Evolutionary conservation across 148 eudicot species (phyloP).

Genomic region (Cornus controversa): DNA sequence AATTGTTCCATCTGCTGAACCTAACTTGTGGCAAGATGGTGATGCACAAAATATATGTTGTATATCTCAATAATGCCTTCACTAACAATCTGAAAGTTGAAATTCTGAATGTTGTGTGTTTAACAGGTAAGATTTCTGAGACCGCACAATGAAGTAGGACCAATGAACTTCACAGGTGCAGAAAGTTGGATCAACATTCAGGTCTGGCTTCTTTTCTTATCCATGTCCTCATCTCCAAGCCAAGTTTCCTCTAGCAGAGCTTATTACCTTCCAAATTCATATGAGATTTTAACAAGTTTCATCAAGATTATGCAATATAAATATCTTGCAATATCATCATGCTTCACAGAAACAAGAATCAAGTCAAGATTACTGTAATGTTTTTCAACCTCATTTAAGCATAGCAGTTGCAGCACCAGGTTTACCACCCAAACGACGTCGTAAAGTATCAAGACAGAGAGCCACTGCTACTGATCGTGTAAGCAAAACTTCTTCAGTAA

Average conservation of each 20-base stretch:
- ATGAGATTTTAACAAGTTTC: not conserved
- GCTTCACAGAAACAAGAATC: slow-evolving; percentile 13
- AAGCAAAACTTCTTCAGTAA: slow-evolving; percentile 17
- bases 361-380: slow-evolving; percentile 5
- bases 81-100: slow-evolving; percentile 8
- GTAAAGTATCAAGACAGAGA: slow-evolving; percentile 21
- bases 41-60: not conserved
- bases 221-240: not conserved
- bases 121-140: slow-evolving; percentile 1
- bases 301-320: slow-evolving; percentile 2
- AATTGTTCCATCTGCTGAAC: not conserved
- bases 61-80: not conserved
- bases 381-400: slow-evolving; percentile 15
- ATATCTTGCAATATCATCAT: not conserved
- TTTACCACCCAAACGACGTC: slow-evolving; percentile 11
- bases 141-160: slow-evolving; percentile 6
- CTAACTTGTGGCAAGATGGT: not conserved
- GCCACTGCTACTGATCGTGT: slow-evolving; percentile 37
- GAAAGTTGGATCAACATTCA: slow-evolving; percentile 8
- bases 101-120: not conserved
- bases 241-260: not conserved
- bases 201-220: slow-evolving; percentile 12
- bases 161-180: slow-evolving; percentile 13
- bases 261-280: not conserved
- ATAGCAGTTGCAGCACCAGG: slow-evolving; percentile 11